Evolutionary conservation across 148 eudicot genomes (phyloP), one percentile per base, ranked within the genome.

Genomic region (Fagopyrum homotropicum): DNA sequence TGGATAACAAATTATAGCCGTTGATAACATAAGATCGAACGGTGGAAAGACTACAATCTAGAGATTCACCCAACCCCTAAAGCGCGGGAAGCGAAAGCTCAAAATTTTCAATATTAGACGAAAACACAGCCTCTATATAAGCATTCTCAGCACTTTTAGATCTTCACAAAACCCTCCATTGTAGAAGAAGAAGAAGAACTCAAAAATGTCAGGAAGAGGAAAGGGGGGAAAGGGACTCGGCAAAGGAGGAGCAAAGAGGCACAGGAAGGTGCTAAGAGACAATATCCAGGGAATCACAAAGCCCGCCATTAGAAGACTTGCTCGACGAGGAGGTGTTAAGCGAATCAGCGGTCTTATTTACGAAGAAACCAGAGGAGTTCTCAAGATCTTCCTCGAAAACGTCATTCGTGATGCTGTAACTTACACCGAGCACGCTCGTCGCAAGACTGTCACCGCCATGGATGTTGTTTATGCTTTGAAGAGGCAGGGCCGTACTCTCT

Each of bases 401-500:
- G 75, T 72, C 0, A 72, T 72, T 26, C 75, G 75, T 15, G 75
- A 72, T 10, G 52, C 75, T 10, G 75, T 72, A 8, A 72, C 75
- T 10, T 72, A 72, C 54, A 72, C 75, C 8, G 75, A 72, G 57
- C 75, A 72, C 44, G 75, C 75, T 26, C 57, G 75, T 17, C 57
- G 75, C 7, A 72, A 72, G 75, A 72, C 75, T 1, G 75, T 72
- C 17, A 72, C 75, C 47, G 75, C 75, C 30, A 72, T 72, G 75
- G 75, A 72, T 1, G 75, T 72, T 1, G 75, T 72, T 26, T 72
- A 72, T 10, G 75, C 75, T 48, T 59, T 72, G 17, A 72, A 72
- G 75, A 72, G 75, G 59, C 75, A 72, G 45, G 75, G 75, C 40
- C 75, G 75, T 17, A 72, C 75, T 49, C 75, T 72, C 45, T 72